Evolutionary conservation across 2,329 filamentous ascomycete species (phyloP).

Genomic region (Beauveria rudraprayagi): DNA sequence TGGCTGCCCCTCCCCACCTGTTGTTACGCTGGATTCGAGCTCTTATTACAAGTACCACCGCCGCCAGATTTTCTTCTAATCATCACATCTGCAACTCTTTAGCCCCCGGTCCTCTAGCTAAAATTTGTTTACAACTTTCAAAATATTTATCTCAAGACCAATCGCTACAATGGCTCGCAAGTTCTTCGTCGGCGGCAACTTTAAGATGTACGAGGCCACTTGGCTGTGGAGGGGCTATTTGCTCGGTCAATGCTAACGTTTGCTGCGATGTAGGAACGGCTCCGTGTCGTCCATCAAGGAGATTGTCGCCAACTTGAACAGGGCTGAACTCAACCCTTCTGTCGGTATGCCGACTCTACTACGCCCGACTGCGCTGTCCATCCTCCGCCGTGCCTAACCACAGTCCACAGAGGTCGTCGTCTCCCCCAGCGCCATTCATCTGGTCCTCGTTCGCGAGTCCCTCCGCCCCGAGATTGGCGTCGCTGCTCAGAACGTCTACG

Average conservation of each 20-base stretch:
- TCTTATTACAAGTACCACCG: neutral
- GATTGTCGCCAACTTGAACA: constrained; percentile 85
- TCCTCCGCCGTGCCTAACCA: constrained; percentile 11
- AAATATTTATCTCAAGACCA: constrained; percentile 10
- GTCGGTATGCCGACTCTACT: constrained; percentile 46
- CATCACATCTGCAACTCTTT: neutral
- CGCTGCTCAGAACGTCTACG: constrained; percentile 92
- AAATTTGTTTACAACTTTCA: neutral
- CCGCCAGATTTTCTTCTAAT: neutral
- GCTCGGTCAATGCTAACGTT: neutral
- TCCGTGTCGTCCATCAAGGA: constrained; percentile 80
- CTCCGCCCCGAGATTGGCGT: constrained; percentile 72
- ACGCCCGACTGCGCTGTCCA: constrained; percentile 6
- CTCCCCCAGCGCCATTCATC: constrained; percentile 83
- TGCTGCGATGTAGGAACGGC: constrained; percentile 65
- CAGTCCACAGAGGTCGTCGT: constrained; percentile 76
- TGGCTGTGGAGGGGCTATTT: constrained; percentile 3
- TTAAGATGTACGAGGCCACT: constrained; percentile 75
- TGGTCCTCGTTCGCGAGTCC: constrained; percentile 74
- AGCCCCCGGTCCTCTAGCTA: neutral
- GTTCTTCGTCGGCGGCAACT: constrained; percentile 98
- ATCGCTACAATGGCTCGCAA: constrained; percentile 75
- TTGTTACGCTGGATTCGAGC: neutral
- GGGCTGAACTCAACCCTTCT: constrained; percentile 69
- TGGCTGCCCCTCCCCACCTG: constrained; percentile 5